These are phyloP conservation scores for Buxus sempervirens DNA, from an alignment of 164 flowering plant genomes.

Conservation along the genomic window DNA sequence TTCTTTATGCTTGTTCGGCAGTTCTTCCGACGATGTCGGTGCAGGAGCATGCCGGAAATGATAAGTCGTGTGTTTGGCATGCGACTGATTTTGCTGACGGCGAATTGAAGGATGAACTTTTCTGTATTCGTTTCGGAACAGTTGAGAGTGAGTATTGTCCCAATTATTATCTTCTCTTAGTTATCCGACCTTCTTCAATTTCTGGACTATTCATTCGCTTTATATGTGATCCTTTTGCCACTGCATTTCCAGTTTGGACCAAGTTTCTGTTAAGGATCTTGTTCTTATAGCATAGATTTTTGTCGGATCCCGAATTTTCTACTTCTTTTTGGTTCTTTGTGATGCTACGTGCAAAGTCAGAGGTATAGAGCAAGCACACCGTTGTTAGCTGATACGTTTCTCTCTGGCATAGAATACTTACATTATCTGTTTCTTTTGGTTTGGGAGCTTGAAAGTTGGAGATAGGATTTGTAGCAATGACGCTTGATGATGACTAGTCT, in stretches of 20 bases:
- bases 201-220: neutral
- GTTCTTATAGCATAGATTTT: neutral
- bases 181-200: neutral
- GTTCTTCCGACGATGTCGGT: constrained; percentile 28
- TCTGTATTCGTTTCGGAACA: constrained; percentile 35
- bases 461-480: no score
- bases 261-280: neutral
- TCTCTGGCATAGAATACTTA: no score
- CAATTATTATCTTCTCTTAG: neutral
- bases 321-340: no score
- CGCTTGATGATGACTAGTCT: no score
- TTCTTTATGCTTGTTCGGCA: constrained; percentile 5
- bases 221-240: no score
- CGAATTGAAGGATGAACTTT: constrained; percentile 38
- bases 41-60: constrained; percentile 37
- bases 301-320: neutral
- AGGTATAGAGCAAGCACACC: no score
- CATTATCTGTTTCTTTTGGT: no score
- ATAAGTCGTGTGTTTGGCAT: constrained; percentile 42
- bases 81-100: constrained; percentile 42
- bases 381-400: no score
- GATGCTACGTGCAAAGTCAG: no score
- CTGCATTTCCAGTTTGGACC: neutral
- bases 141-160: constrained; percentile 33
- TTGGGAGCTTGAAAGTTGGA: no score